phyloP scores from a whole-genome alignment of 345 rosid genomes.

The Boechera retrofracta region DNA sequence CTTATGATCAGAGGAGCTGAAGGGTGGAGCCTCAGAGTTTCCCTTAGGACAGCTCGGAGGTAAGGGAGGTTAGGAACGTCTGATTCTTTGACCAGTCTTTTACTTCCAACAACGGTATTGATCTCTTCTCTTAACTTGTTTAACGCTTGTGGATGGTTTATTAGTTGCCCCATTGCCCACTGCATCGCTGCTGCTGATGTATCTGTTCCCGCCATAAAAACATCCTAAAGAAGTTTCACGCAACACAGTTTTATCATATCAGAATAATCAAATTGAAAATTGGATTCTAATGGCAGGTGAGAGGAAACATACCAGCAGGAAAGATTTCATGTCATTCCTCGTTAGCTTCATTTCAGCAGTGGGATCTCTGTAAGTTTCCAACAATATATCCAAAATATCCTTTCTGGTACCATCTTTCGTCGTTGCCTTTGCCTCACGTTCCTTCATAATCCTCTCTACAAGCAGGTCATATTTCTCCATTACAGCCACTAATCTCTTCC shows the following conservation, averaged over 20 bases:
- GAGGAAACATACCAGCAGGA: slow-evolving; percentile 60
- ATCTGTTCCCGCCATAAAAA: slow-evolving; percentile 60
- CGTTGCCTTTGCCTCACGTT: slow-evolving; percentile 53
- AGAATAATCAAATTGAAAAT: slow-evolving; percentile 6
- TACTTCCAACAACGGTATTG: slow-evolving; percentile 46
- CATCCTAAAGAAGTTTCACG: slow-evolving; percentile 38
- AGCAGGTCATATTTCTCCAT: slow-evolving; percentile 54
- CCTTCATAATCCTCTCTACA: slow-evolving; percentile 60
- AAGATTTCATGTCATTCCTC: slow-evolving; percentile 65
- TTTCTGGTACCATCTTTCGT: slow-evolving; percentile 29
- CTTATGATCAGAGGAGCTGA: slow-evolving; percentile 48
- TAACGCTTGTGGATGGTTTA: slow-evolving; percentile 50
- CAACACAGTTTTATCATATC: slow-evolving; percentile 3
- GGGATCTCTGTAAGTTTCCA: slow-evolving; percentile 51
- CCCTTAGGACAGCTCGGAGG: slow-evolving; percentile 54
- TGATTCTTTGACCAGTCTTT: slow-evolving; percentile 46
- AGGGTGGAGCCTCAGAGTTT: slow-evolving; percentile 47
- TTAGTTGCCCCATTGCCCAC: slow-evolving; percentile 63
- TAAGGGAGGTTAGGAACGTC: slow-evolving; percentile 50
- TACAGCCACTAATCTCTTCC: slow-evolving; percentile 54
- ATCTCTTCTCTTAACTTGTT: slow-evolving; percentile 53
- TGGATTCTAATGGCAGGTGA: slow-evolving; percentile 51
- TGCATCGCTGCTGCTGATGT: slow-evolving; percentile 60
- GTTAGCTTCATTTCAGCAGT: slow-evolving; percentile 60
- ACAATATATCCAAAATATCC: slow-evolving; percentile 44